Evolutionary conservation across 352 stramenopile species (phyloP), one percentile per base, ranked within the genome.

Genomic region (Globisporangium mamillatum): DNA sequence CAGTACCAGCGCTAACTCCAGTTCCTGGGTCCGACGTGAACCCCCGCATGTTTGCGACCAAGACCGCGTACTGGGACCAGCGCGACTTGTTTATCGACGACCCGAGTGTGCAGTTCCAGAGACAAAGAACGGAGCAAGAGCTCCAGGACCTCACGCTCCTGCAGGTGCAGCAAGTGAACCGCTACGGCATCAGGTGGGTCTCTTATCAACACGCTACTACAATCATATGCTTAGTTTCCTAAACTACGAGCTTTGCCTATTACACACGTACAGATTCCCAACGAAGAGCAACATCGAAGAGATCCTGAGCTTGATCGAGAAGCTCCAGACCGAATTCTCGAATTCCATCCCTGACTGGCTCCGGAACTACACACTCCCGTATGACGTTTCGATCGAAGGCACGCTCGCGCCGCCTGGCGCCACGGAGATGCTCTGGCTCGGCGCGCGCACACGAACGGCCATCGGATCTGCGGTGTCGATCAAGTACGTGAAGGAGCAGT

Each of bases 321-420:
- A 77, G 54, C 74, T 93, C 14, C 67, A 82, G 59, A 68, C 71
- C 4, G 74, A 81, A 20, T 85, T 79, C 61, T 73, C 69, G 16
- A 66, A n/a, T 18, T 24, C 63, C 14, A 64, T 91, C 12, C 81
- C 82, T 1, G 24, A 36, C 29, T 93, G 84, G 84, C 54, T 93
- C 34, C 73, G 71, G 8, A 70, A 78, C 60, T 93, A 93, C 68
- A 69, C 44, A 22, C 78, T 93, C 20, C 79, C 70, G 16, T 93
- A 93, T 72, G 85, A 90, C 54, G 25, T 75, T 56, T 77, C 72
- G 16, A 55, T 85, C 20, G 66, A 78, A 44, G 80, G 80, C 5
- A 64, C 72, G 18, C 69, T 93, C 34, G 70, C 81, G 1, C 44
- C 65, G 0, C 58, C 76, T 6, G 84, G 82, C 0, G 67, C 59